phyloP scores from a whole-genome alignment of 495 filamentous ascomycete species.

The Penicillium bovifimosum region DNA sequence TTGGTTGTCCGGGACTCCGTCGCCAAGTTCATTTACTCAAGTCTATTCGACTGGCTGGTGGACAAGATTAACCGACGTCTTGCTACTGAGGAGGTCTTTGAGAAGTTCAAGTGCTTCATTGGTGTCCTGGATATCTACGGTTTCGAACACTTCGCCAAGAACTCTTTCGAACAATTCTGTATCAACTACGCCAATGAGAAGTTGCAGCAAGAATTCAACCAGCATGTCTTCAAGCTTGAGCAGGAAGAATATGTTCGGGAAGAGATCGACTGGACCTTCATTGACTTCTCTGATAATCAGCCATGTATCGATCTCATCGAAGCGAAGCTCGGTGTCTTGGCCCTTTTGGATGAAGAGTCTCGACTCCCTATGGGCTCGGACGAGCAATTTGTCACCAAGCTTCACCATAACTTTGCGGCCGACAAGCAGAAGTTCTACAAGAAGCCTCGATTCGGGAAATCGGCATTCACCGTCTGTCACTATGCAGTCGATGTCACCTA shows the following conservation, averaged over 20 bases:
- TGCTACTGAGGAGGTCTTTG: conserved; percentile 81
- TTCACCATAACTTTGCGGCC: conserved; percentile 86
- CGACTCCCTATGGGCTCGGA: conserved; percentile 95
- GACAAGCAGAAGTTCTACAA: conserved; percentile 98
- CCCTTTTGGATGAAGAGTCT: conserved; percentile 93
- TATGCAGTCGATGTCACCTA: conserved; percentile 99
- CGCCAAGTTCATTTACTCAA: conserved; percentile 97
- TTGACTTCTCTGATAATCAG: conserved; percentile 99
- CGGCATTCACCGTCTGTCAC: conserved; percentile 96
- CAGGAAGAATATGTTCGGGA: conserved; percentile 97
- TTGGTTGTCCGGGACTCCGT: conserved; percentile 95
- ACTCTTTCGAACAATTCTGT: conserved; percentile 99
- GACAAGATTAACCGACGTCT: conserved; percentile 89
- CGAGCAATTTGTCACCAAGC: conserved; percentile 94
- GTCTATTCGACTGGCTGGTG: conserved; percentile 97
- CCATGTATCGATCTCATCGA: conserved; percentile 99
- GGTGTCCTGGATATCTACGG: conserved; percentile 99
- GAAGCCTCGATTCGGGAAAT: conserved; percentile 96
- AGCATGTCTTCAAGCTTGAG: conserved; percentile 99
- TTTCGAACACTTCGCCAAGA: conserved; percentile 99
- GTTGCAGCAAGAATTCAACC: conserved; percentile 98
- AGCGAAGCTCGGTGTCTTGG: conserved; percentile 88
- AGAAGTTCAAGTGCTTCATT: conserved; percentile 85
- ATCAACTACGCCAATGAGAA: conserved; percentile 99
- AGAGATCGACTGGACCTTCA: conserved; percentile 98